These are phyloP conservation scores for Achlya hypogyna DNA, from an alignment of 352 stramenopile genomes.

Conservation along the genomic window DNA sequence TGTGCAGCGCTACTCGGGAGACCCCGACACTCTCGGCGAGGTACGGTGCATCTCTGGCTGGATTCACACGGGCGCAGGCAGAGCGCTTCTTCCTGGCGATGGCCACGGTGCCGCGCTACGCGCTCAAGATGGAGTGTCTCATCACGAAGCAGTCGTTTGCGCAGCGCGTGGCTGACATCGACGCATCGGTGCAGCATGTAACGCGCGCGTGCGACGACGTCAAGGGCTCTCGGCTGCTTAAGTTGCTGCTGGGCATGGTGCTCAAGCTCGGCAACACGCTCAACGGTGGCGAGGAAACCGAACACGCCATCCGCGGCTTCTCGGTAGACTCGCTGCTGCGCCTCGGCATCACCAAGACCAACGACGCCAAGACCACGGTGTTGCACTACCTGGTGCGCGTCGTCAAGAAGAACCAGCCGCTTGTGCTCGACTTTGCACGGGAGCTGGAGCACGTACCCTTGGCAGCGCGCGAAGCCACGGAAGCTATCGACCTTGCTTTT, in stretches of 20 bases:
- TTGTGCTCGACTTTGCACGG: constrained; percentile 86
- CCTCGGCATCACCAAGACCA: constrained; percentile 91
- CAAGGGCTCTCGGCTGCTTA: constrained; percentile 85
- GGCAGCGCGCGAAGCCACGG: constrained; percentile 76
- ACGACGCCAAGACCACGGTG: constrained; percentile 96
- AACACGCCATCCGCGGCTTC: constrained; percentile 89
- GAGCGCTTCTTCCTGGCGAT: constrained; percentile 88
- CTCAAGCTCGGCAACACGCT: constrained; percentile 95
- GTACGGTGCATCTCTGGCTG: constrained; percentile 24
- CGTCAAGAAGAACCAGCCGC: constrained; percentile 91
- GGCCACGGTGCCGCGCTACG: constrained; percentile 60
- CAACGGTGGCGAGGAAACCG: constrained; percentile 77
- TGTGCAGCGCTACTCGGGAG: constrained; percentile 73
- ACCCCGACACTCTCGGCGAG: constrained; percentile 54
- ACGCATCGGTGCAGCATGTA: constrained; percentile 67
- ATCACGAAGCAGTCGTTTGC: constrained; percentile 74
- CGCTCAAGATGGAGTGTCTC: constrained; percentile 58
- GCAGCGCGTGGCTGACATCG: constrained; percentile 72
- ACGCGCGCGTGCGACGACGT: constrained; percentile 91
- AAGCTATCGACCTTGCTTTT: constrained; percentile 56
- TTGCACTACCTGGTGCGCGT: constrained; percentile 97
- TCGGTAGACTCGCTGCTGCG: constrained; percentile 93
- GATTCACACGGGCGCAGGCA: constrained; percentile 26
- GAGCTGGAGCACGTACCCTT: constrained; percentile 80
- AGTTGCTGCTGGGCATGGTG: constrained; percentile 94